Evolutionary conservation across 768 basidiomycete genomes (phyloP).

Genomic region (Pisolithus microcarpus): DNA sequence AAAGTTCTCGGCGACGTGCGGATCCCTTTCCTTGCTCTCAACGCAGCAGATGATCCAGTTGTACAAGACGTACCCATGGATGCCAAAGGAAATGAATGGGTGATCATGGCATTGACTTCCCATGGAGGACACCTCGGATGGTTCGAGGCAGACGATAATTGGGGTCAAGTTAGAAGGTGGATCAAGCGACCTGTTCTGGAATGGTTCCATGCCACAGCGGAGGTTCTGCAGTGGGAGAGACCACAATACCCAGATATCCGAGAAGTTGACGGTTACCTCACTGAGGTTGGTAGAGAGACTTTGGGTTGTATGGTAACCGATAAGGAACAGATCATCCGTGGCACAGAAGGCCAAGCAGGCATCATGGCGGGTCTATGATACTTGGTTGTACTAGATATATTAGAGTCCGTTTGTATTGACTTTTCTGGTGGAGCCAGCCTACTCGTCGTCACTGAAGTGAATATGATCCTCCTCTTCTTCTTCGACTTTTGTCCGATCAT

Average conservation of each 20-base stretch:
- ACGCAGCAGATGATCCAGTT: conserved; percentile 73
- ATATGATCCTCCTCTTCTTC: conserved; percentile 44
- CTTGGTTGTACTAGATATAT: conserved; percentile 1
- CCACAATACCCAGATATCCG: conserved; percentile 29
- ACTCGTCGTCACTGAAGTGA: conserved; percentile 87
- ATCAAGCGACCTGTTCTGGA: conserved; percentile 64
- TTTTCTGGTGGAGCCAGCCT: conserved; percentile 12
- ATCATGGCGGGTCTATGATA: conserved; percentile 54
- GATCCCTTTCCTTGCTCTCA: conserved; percentile 71
- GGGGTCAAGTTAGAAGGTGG: conserved; percentile 44
- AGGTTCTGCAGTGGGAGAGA: conserved; percentile 38
- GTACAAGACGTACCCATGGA: conserved; percentile 57
- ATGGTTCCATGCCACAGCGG: conserved; percentile 55
- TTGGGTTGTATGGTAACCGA: conserved; percentile 55
- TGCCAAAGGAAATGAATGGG: conserved; percentile 43
- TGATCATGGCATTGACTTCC: conserved; percentile 54
- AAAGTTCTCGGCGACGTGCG: conserved; percentile 49
- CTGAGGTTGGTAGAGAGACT: conserved; percentile 48
- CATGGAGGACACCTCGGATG: conserved; percentile 79
- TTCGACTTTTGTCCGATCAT: conserved; percentile 58
- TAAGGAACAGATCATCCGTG: conserved; percentile 46
- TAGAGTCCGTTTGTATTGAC: conserved; percentile 2
- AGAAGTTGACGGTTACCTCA: conserved; percentile 53
- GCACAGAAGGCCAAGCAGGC: conserved; percentile 46
- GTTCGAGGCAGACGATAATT: conserved; percentile 50